Conservation (phyloP, 116 monocot genomes). For the Dioscorea cayenensis region DNA sequence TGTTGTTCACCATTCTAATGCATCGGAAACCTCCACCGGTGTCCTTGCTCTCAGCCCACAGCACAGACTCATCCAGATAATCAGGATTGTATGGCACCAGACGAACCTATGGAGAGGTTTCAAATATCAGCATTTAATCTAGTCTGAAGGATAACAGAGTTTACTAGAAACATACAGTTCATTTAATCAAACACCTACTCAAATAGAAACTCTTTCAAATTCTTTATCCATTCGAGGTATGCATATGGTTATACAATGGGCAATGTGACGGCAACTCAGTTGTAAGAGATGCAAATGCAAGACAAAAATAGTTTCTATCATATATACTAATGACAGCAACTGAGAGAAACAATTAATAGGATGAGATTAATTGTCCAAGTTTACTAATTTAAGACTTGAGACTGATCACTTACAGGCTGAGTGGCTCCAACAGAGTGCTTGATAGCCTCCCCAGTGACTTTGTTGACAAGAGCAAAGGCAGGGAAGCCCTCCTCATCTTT, state of each 20-base stretch:
- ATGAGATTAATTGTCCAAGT: background rate
- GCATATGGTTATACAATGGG: too few relatives aligned
- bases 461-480: slow-evolving; percentile 52
- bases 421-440: slow-evolving; percentile 41
- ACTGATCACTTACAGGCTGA: slow-evolving; percentile 34
- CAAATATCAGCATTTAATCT: background rate
- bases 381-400: background rate
- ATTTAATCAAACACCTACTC: too few relatives aligned
- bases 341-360: background rate
- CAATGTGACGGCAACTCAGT: too few relatives aligned
- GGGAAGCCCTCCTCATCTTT: slow-evolving; percentile 45
- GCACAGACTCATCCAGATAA: slow-evolving; percentile 17
- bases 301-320: too few relatives aligned
- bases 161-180: background rate
- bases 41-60: slow-evolving; percentile 20
- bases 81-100: slow-evolving; percentile 10
- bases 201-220: too few relatives aligned
- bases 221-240: too few relatives aligned
- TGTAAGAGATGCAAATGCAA: too few relatives aligned
- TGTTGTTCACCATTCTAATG: slow-evolving; percentile 24
- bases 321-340: too few relatives aligned
- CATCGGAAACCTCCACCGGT: slow-evolving; percentile 2
- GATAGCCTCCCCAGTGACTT: slow-evolving; percentile 46
- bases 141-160: background rate
- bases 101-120: slow-evolving; percentile 5